Conservation (phyloP, 2,329 filamentous ascomycete species). For the Pseudomassariella vexata region DNA sequence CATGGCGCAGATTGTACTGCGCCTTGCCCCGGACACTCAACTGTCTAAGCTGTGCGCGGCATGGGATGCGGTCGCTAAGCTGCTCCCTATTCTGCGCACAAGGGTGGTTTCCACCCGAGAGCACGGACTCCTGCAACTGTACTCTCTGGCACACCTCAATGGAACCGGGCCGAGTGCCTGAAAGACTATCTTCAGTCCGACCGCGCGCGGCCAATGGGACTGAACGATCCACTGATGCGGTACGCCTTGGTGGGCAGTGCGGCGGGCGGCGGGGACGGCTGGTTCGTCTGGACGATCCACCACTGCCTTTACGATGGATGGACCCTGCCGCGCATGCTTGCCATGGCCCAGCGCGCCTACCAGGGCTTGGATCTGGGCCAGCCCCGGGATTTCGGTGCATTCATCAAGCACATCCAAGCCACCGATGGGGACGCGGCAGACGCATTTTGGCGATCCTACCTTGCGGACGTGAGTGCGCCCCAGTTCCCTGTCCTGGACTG, state of each 20-base stretch:
- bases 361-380: background rate
- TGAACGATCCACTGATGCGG: slow-evolving; percentile 2
- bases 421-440: background rate
- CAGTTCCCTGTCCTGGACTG: background rate
- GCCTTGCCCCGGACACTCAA: slow-evolving; percentile 1
- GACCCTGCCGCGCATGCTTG: background rate
- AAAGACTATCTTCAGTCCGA: slow-evolving; percentile 1
- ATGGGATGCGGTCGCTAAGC: slow-evolving; percentile 2
- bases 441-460: background rate
- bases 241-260: slow-evolving; percentile 3
- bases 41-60: background rate
- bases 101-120: slow-evolving; percentile 1
- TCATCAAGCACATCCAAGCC: background rate
- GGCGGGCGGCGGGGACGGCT: slow-evolving; percentile 1
- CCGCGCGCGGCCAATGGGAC: slow-evolving; percentile 3
- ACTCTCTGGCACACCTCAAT: no score
- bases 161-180: slow-evolving; percentile 1
- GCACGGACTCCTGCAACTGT: slow-evolving; percentile 1
- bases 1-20: background rate
- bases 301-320: slow-evolving; percentile 1
- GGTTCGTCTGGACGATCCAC: slow-evolving; percentile 5
- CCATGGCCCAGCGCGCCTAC: slow-evolving; percentile 1
- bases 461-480: background rate
- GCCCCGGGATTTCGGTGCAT: background rate
- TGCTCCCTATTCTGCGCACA: slow-evolving; percentile 2